Percentiles rank a stretch among this genome's conserved stretches.
These are phyloP conservation scores for Termitomyces sp. DNA, from an alignment of 768 basidiomycete species.

Conservation along the genomic window DNA sequence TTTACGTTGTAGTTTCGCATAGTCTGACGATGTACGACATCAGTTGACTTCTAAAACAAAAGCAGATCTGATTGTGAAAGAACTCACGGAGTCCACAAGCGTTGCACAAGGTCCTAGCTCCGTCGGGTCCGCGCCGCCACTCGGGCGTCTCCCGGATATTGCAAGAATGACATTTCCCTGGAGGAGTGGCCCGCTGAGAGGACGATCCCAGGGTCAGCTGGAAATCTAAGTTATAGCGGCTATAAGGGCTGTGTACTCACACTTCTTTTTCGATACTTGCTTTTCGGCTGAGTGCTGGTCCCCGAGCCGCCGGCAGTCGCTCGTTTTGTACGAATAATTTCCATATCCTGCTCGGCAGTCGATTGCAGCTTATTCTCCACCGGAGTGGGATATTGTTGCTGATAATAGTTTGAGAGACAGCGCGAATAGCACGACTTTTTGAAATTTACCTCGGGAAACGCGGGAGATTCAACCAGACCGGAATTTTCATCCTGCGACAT, in stretches of 20 bases:
- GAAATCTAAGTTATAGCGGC: neutral
- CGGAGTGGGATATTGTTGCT: constrained; percentile 23
- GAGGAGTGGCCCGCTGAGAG: constrained; percentile 73
- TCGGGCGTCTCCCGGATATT: constrained; percentile 87
- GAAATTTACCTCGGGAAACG: constrained; percentile 28
- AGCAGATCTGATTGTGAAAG: neutral
- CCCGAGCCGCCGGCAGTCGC: constrained; percentile 60
- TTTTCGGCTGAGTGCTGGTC: constrained; percentile 54
- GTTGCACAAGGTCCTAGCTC: constrained; percentile 79
- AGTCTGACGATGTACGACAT: constrained; percentile 42
- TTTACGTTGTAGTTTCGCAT: constrained; percentile 79
- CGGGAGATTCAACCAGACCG: constrained; percentile 16
- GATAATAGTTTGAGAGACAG: neutral
- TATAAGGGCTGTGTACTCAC: constrained; percentile 40
- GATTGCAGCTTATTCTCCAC: constrained; percentile 38
- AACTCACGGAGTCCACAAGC: constrained; percentile 80
- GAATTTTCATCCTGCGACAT: constrained; percentile 42
- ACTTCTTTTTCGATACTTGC: constrained; percentile 81
- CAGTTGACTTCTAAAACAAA: neutral
- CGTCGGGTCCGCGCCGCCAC: constrained; percentile 82
- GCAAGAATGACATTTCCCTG: constrained; percentile 84
- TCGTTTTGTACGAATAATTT: constrained; percentile 75
- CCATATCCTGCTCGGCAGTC: constrained; percentile 82
- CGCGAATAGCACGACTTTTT: neutral
- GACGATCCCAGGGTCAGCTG: constrained; percentile 23